A percentile compares a stretch with the other conserved stretches of the same genome.
phyloP scores from a whole-genome alignment of 805 yeast genomes.

The Candida boleticola region DNA sequence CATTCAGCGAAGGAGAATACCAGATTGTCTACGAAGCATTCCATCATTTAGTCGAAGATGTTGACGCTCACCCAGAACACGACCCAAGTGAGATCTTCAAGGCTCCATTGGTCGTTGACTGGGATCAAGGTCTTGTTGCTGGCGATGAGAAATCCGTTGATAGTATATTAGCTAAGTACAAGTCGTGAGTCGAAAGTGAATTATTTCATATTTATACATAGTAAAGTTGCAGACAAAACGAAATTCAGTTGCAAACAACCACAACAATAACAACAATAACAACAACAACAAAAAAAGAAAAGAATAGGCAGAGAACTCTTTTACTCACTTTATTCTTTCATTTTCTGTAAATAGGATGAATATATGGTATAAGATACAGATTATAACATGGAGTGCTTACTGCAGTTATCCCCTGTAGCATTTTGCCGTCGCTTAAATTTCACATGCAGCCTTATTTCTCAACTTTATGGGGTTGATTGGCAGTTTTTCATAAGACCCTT shows the following conservation, averaged over 20 bases:
- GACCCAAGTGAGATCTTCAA: slow-evolving; percentile 33
- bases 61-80: slow-evolving; percentile 21
- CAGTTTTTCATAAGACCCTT: no score
- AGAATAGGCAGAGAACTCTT: not conserved
- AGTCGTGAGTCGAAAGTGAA: slow-evolving; percentile 7
- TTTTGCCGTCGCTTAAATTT: no score
- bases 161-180: slow-evolving; percentile 29
- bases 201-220: no score
- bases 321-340: not conserved
- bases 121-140: slow-evolving; percentile 45
- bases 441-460: no score
- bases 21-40: slow-evolving; percentile 37
- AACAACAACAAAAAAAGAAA: not conserved
- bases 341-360: not conserved
- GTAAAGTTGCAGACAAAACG: no score
- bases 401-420: no score
- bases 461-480: no score
- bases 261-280: not conserved
- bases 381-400: not conserved
- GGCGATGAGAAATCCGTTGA: slow-evolving; percentile 32
- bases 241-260: not conserved
- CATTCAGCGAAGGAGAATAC: slow-evolving; percentile 39
- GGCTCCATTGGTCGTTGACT: slow-evolving; percentile 44
- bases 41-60: slow-evolving; percentile 20
- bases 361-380: not conserved